Base-by-base conservation (phyloP, 2,329 filamentous ascomycete species). In the Beauveria pseudobassiana region DNA sequence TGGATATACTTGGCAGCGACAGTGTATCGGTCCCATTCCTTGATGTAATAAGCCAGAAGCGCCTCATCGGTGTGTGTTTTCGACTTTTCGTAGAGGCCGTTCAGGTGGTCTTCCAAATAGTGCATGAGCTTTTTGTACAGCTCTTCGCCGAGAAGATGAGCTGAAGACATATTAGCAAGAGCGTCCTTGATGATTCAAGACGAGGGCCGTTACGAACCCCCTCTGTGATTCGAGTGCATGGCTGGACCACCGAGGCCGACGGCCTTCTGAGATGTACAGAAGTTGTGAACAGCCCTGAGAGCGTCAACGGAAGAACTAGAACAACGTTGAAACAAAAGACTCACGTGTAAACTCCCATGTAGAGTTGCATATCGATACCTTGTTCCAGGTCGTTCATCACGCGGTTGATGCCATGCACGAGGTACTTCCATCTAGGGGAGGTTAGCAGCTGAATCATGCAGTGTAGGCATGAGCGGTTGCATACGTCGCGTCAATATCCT, bases 191-290 rank as follows among this genome's bases (percentile, higher is more conserved):
- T 12, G 20, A n/a, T 20, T 24, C 34, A 38, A 22, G 34, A 34
- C 16, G 50, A 45, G 22, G 24, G 48, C 46, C 48, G 59, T 43
- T 48, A 67, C 74, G 51, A 78, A 87, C 90, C 90, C 75, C 92
- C 92, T 65, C 74, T 73, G 69, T 79, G 72, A 62, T 70, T 74
- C 2, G 71, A 69, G n/a, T 75, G 71, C 70, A 75, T 74, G 26
- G 72, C 70, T n/a, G 74, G 72, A 16, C 72, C 71, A 16, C 76
- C 76, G 58, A 84, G 80, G n/a, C 85, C 83, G 50, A 93, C 87
- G 1, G 91, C 91, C 74, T 98, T 98, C 75, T 98, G 95, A 26
- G 95, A 96, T 62, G 95, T 99, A 75, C 95, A 99, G 76, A 99
- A 99, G 79, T 99, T 97, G 78, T 99, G 95, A 55, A 99, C 95